phyloP scores from a whole-genome alignment of 306 rosid species.

The Dalbergia cultrata region DNA sequence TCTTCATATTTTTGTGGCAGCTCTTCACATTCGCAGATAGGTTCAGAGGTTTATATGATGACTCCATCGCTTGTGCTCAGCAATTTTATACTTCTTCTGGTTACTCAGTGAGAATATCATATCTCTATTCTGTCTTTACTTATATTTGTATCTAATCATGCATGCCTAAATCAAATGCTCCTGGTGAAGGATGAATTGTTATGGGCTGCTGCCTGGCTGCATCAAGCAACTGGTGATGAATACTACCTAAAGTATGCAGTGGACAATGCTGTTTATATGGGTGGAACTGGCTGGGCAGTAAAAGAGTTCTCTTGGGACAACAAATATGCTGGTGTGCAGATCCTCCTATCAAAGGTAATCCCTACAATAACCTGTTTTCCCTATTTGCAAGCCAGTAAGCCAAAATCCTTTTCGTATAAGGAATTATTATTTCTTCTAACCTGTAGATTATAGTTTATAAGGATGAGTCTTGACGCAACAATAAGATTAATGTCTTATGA shows the following conservation, averaged over 20 bases:
- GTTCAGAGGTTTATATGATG: slow-evolving; percentile 79
- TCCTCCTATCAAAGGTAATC: slow-evolving; percentile 81
- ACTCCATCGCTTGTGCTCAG: slow-evolving; percentile 62
- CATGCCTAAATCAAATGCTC: background rate
- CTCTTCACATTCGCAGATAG: slow-evolving; percentile 86
- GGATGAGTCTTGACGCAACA: too few species aligned
- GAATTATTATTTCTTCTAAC: too few species aligned
- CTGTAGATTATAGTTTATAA: too few species aligned
- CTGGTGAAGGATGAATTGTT: slow-evolving; percentile 76
- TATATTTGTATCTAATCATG: background rate
- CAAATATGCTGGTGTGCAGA: slow-evolving; percentile 89
- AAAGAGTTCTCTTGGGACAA: slow-evolving; percentile 94
- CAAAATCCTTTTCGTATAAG: background rate
- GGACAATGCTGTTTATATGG: slow-evolving; percentile 77
- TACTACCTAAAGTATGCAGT: slow-evolving; percentile 81
- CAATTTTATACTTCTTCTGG: slow-evolving; percentile 82
- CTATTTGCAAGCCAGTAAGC: background rate
- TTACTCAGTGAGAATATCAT: slow-evolving; percentile 62
- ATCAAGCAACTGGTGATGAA: slow-evolving; percentile 72
- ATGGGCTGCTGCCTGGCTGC: slow-evolving; percentile 95
- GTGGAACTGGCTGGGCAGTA: slow-evolving; percentile 92
- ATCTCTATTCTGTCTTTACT: background rate
- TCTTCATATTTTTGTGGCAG: slow-evolving; percentile 50
- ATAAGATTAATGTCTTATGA: too few species aligned
- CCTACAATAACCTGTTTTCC: background rate